Evolutionary conservation across 2,329 filamentous ascomycete genomes (phyloP).

Genomic region (Tolypocladium guangdongense): DNA sequence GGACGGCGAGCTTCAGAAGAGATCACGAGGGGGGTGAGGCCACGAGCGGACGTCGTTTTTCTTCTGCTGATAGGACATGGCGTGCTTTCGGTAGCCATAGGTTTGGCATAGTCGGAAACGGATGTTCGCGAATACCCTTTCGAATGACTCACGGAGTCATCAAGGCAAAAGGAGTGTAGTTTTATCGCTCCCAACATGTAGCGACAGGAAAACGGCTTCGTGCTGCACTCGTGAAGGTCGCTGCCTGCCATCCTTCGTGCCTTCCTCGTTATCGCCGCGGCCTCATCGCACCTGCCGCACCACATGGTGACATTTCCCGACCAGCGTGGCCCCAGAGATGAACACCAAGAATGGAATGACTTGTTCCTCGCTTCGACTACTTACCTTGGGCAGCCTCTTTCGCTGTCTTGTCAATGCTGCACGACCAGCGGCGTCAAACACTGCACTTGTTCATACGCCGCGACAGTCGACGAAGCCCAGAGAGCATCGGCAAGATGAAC

Average conservation of each 20-base stretch:
- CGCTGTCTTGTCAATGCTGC: not conserved
- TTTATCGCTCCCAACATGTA: not conserved
- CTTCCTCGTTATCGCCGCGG: not conserved
- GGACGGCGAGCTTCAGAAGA: not conserved
- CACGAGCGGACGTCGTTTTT: not conserved
- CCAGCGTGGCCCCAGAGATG: not conserved
- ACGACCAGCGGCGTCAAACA: not conserved
- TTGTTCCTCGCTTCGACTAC: not conserved
- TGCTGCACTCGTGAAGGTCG: not conserved
- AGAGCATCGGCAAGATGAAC: conserved; percentile 2
- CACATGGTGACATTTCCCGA: not conserved
- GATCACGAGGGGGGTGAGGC: not conserved
- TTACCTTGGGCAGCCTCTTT: not conserved
- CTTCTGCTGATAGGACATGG: not conserved
- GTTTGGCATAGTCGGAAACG: not conserved
- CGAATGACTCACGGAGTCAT: not conserved
- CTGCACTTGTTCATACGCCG: not conserved
- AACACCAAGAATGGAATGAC: not conserved
- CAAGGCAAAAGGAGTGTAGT: not conserved
- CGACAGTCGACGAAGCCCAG: not conserved
- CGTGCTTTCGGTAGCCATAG: not conserved
- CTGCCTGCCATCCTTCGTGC: not conserved
- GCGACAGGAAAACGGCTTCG: not conserved
- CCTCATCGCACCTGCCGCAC: not conserved
- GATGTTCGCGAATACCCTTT: not conserved